Evolutionary conservation across 768 basidiomycete species (phyloP).

Genomic region (Lactifluus subvellereus): DNA sequence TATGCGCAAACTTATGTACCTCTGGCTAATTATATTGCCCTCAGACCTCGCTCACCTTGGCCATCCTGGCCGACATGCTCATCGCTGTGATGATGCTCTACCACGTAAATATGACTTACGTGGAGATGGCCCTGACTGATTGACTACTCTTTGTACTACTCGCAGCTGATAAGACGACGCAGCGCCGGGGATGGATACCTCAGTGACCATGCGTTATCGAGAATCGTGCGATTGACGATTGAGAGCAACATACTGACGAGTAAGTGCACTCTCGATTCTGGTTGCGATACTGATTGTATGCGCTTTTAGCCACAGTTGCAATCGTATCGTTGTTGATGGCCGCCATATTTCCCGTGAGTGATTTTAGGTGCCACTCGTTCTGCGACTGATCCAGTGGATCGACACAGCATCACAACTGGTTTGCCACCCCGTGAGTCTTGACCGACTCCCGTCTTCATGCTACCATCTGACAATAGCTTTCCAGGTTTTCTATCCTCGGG

Average conservation of each 20-base stretch:
- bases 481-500: not conserved
- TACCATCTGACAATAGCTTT: not conserved
- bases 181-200: not conserved
- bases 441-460: not conserved
- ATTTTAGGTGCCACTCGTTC: not conserved
- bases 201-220: not conserved
- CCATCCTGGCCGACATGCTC: not conserved
- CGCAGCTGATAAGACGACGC: slow-evolving; percentile 1
- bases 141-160: not conserved
- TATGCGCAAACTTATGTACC: not conserved
- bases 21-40: not conserved
- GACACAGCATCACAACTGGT: slow-evolving; percentile 7
- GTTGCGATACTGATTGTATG: not conserved
- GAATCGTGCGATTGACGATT: slow-evolving; percentile 2
- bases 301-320: not conserved
- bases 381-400: not conserved
- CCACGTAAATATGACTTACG: not conserved
- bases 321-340: not conserved
- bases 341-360: not conserved
- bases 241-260: slow-evolving; percentile 12
- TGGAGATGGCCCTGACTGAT: not conserved
- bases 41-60: not conserved
- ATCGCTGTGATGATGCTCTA: slow-evolving; percentile 1
- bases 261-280: not conserved
- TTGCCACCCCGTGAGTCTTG: slow-evolving; percentile 6